Evolutionary conservation across 1,284 basidiomycete species (phyloP), one percentile per base, ranked within the genome.

Genomic region (Leucocoprinus gongylophorus): DNA sequence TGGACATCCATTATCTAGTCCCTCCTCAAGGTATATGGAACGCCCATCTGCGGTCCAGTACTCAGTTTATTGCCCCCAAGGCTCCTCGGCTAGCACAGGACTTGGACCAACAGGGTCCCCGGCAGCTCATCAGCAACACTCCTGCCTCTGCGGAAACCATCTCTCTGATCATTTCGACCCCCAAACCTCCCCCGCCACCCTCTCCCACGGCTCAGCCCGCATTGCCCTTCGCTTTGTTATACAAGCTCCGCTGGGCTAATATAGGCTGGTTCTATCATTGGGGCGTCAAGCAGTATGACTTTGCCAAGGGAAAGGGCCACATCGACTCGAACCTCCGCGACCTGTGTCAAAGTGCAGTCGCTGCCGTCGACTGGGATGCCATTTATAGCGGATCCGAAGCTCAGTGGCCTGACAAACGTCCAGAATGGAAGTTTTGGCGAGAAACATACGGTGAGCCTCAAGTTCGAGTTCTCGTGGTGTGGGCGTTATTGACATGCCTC

Each of bases 251-350:
- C 35, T 97, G 93, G 93, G 88, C 91, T 1, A 97, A 95, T 61
- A 86, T 97, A 41, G 93, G 93, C 5, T 90, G 88, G 82, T 88
- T 81, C 49, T 97, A 97, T 65, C 81, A 95, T 69, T 95, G 92
- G 92, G 87, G 89, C 1, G 88, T 82, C 23, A 97, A 95, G 61
- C 83, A 88, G 53, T 97, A 97, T 61, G 90, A 95, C 62, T 93
- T 95, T 57, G 75, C 79, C 0, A 79, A 74, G 57, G 78, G 78
- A 1, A 81, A 78, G 50, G 83, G 80, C 0, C 71, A 73, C 0
- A 81, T 95, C 46, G 78, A 84, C 42, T 57, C 67, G 1, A 68
- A 72, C 7, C 62, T 94, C 12, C 69, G 72, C 21, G 61, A 71
- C 3, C 61, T 89, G 1, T 95, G 92, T 62, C 75, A 71, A 46